Evolutionary conservation across 805 yeast species (phyloP).

Genomic region (Candida glaebosa): DNA sequence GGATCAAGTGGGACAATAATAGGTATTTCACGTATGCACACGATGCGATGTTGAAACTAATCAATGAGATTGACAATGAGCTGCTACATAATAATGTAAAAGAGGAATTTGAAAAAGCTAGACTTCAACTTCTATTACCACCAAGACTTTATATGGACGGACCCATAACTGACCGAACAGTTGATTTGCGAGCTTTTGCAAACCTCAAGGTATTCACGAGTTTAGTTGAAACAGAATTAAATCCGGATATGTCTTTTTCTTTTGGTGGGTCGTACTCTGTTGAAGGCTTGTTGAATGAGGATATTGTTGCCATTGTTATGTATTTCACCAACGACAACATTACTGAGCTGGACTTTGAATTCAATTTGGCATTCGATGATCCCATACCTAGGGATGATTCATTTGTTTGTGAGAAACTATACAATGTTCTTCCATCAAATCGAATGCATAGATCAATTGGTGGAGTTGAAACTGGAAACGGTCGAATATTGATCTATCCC

Average conservation of each 20-base stretch:
- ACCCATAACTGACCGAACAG: conserved; percentile 7
- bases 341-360: conserved; percentile 27
- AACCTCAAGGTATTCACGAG: conserved; percentile 36
- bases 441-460: conserved; percentile 22
- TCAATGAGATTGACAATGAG: conserved; percentile 8
- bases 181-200: conserved; percentile 15
- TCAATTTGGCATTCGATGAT: conserved; percentile 25
- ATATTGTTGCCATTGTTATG: conserved; percentile 38
- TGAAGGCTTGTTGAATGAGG: conserved; percentile 40
- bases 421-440: conserved; percentile 27
- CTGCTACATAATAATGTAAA: conserved; percentile 3
- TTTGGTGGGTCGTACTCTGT: conserved; percentile 43
- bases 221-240: conserved; percentile 37
- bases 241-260: conserved; percentile 37
- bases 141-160: conserved; percentile 7
- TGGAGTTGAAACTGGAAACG: conserved; percentile 20
- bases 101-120: conserved; percentile 10
- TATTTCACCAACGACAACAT: conserved; percentile 42
- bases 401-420: conserved; percentile 19
- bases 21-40: conserved; percentile 16
- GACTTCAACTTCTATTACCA: conserved; percentile 7
- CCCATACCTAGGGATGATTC: conserved; percentile 34
- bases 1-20: conserved; percentile 15
- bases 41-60: conserved; percentile 3
- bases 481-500: conserved; percentile 35